Conservation (phyloP, 2,329 filamentous ascomycete species). For the Colletotrichum chlorophyti region DNA sequence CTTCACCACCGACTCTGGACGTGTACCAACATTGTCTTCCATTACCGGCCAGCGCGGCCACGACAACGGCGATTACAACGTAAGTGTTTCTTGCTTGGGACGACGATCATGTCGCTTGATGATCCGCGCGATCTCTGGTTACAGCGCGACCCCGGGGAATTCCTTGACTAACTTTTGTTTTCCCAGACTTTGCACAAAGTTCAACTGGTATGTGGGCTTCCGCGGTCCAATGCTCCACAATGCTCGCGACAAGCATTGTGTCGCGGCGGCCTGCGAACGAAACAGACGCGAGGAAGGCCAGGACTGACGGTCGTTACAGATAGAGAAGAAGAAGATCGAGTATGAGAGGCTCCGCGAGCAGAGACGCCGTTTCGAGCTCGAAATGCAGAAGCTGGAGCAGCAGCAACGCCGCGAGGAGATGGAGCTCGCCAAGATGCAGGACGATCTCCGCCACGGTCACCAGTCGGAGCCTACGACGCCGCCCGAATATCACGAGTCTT, state of each 20-base stretch:
- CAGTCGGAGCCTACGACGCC: conserved; percentile 96
- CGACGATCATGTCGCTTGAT: background rate
- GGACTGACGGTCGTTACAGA: conserved; percentile 63
- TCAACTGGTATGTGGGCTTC: conserved; percentile 70
- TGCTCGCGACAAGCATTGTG: background rate
- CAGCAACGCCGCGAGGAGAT: conserved; percentile 83
- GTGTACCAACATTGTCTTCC: conserved; percentile 77
- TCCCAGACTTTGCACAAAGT: conserved; percentile 73
- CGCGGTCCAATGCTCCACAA: background rate
- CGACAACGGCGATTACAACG: conserved; percentile 52
- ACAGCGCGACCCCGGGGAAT: background rate
- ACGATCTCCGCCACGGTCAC: conserved; percentile 77
- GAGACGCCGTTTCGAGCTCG: conserved; percentile 86
- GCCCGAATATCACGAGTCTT: conserved; percentile 82
- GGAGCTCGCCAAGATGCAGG: conserved; percentile 84
- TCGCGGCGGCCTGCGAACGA: background rate
- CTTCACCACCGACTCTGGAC: conserved; percentile 90
- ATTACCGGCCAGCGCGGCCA: conserved; percentile 60
- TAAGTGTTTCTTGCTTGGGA: conserved; percentile 35
- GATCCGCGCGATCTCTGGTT: background rate
- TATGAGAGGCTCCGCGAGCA: conserved; percentile 92
- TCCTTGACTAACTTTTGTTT: conserved; percentile 19
- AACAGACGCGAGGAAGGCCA: no score
- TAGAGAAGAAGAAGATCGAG: conserved; percentile 92
- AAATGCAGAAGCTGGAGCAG: conserved; percentile 89